phyloP scores from a whole-genome alignment of 2,329 filamentous ascomycete genomes.

The Fusarium nanum region DNA sequence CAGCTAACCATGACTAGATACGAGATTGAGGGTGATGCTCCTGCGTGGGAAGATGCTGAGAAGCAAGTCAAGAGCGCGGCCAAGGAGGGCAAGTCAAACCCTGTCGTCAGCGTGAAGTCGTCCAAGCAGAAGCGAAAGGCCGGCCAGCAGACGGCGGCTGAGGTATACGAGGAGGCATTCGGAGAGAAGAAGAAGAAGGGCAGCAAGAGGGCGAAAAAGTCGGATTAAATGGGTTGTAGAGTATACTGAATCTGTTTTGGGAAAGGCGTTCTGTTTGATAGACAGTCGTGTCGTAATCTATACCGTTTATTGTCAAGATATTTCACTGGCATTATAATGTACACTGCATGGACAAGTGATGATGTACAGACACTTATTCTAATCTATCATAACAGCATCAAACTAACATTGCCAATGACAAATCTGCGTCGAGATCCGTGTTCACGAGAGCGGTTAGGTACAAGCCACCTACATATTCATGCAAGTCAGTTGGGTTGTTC shows the following conservation, averaged over 20 bases:
- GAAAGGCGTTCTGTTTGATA: slow-evolving; percentile 44
- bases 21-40: slow-evolving; percentile 71
- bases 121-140: slow-evolving; percentile 81
- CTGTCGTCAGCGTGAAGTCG: slow-evolving; percentile 85
- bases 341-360: neutral
- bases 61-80: slow-evolving; percentile 73
- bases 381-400: neutral
- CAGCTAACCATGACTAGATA: slow-evolving; percentile 58
- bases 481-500: neutral
- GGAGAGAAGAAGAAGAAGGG: slow-evolving; percentile 68
- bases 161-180: slow-evolving; percentile 71
- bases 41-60: slow-evolving; percentile 77
- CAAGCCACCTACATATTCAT: no score
- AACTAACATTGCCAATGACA: neutral
- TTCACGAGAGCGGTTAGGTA: no score
- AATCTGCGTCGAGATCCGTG: neutral
- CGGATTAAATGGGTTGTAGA: slow-evolving; percentile 37
- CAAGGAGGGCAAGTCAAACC: slow-evolving; percentile 66
- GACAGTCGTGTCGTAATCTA: slow-evolving; percentile 35
- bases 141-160: slow-evolving; percentile 62
- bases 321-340: neutral
- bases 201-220: slow-evolving; percentile 56
- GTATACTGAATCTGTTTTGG: slow-evolving; percentile 39
- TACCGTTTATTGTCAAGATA: slow-evolving; percentile 12
- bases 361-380: neutral